Evolutionary conservation across 2,329 filamentous ascomycete species (phyloP).

Genomic region (Chrysoporthe cubensis): DNA sequence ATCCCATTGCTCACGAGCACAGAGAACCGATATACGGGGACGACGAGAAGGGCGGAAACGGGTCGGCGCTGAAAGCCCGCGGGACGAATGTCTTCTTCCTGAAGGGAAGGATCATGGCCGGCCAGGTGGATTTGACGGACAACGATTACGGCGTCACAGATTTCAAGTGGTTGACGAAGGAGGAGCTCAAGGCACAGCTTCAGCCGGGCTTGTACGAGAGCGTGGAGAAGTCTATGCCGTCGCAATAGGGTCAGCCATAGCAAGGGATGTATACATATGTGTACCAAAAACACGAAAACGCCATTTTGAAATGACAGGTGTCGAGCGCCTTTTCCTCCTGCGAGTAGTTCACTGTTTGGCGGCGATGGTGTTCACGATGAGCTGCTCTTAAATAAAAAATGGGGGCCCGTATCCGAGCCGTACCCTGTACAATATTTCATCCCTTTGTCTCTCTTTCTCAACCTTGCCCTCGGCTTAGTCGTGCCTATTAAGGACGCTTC

Average conservation of each 20-base stretch:
- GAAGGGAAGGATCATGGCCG: slow-evolving; percentile 95
- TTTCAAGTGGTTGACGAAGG: slow-evolving; percentile 90
- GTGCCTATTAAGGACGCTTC: neutral
- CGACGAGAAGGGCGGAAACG: slow-evolving; percentile 44
- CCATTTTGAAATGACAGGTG: slow-evolving; percentile 11
- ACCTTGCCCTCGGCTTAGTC: neutral
- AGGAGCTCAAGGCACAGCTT: slow-evolving; percentile 77
- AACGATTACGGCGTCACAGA: slow-evolving; percentile 77
- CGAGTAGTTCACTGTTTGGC: neutral
- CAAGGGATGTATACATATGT: slow-evolving; percentile 4
- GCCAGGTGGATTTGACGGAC: slow-evolving; percentile 78
- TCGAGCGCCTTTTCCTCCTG: neutral
- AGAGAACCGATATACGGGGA: slow-evolving; percentile 52
- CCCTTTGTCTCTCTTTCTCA: neutral
- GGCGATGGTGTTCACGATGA: neutral
- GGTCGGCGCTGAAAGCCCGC: slow-evolving; percentile 36
- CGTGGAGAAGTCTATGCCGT: slow-evolving; percentile 77
- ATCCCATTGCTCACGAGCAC: slow-evolving; percentile 81
- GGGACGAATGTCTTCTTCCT: slow-evolving; percentile 93
- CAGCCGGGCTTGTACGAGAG: slow-evolving; percentile 70
- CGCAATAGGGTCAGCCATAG: slow-evolving; percentile 19
- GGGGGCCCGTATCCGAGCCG: too few relatives aligned
- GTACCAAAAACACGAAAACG: slow-evolving; percentile 15
- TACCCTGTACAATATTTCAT: too few relatives aligned
- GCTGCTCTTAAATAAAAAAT: too few relatives aligned